These are phyloP conservation scores for Perkinsus chesapeaki DNA, from an alignment of 169 alveolate genomes.

Conservation along the genomic window DNA sequence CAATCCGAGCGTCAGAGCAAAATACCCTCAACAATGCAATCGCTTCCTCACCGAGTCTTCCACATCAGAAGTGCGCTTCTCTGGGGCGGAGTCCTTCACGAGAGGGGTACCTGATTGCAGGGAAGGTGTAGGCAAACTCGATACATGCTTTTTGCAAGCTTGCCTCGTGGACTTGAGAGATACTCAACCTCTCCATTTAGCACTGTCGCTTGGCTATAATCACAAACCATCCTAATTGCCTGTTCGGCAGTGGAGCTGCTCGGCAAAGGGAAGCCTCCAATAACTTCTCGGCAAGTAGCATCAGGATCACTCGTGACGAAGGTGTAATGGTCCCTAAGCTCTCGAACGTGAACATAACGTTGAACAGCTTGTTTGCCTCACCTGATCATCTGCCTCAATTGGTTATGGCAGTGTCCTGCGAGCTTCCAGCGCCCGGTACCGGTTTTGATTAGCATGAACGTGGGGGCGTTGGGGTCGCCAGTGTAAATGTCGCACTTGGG, in stretches of 20 bases:
- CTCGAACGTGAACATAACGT: no score
- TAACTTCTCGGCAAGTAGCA: not conserved
- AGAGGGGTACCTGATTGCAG: no score
- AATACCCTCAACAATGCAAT: no score
- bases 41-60: no score
- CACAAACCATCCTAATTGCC: not conserved
- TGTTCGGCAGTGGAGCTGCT: not conserved
- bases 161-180: not conserved
- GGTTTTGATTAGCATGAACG: not conserved
- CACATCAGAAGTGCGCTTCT: no score
- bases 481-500: not conserved
- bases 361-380: not conserved
- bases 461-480: not conserved
- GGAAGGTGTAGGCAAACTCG: no score
- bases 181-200: not conserved
- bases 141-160: no score
- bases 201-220: not conserved
- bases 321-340: not conserved
- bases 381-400: not conserved
- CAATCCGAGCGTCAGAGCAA: no score
- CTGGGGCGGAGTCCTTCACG: no score
- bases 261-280: not conserved
- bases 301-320: not conserved
- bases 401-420: not conserved
- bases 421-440: not conserved